Evolutionary conservation across 495 filamentous ascomycete genomes (phyloP), one percentile per base, ranked within the genome.

Genomic region (Hyaloscypha finlandica): DNA sequence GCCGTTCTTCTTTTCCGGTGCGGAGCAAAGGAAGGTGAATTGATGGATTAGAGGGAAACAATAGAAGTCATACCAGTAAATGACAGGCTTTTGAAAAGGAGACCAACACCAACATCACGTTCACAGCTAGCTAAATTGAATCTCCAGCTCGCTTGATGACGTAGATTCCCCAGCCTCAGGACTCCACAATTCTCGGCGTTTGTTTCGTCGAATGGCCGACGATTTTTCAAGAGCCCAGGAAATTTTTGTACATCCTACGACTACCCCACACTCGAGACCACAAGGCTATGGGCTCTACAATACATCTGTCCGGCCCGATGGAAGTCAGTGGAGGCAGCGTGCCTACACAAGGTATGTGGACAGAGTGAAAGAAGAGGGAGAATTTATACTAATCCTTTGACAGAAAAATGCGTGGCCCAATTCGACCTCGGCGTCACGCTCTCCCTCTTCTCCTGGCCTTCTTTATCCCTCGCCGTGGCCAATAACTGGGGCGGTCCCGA

Each of bases 401-500:
- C 66, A 74, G 78, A 68, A 30, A 65, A 74, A 62, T 64, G 77
- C 66, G 81, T 86, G 74, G 60, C 75, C 53, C 87, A 87, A 73
- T 92, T 95, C 80, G 93, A 96, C 71, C 87, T 93, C 71, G 91
- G 85, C 68, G 88, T 96, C 67, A 90, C 92, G 62, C 86, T 94
- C 67, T 78, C 87, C 25, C 84, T 97, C 55, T 84, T 92, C 84
- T 82, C 86, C 74, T 99, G 96, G 95, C 87, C 89, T 5, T 89
- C 91, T 6, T 89, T 99, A 51, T 90, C 87, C 35, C 88, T 96
- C 63, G 94, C 95, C 58, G 90, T 97, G n/a, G 84, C 88, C 71
- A 91, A 90, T 72, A 81, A 87, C 74, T 97, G 92, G 90, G 95
- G 95, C 74, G 95, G 95, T 0, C 84, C 91, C n/a, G 89, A 92